phyloP scores from a whole-genome alignment of 768 basidiomycete genomes.

The Bullera alba region DNA sequence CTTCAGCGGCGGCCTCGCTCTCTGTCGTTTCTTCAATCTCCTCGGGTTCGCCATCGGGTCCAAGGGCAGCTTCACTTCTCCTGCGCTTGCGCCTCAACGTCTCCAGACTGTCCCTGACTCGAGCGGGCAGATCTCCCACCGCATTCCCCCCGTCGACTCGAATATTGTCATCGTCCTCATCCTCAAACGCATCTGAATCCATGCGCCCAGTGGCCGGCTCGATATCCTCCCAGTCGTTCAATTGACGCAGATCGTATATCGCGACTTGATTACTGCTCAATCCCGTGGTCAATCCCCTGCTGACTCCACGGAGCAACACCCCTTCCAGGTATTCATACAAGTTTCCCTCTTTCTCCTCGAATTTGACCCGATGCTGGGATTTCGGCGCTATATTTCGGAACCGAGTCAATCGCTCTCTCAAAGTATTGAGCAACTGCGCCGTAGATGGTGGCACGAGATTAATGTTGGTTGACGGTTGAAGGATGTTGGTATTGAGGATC shows the following conservation, averaged over 20 bases:
- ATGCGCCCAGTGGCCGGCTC: conserved; percentile 2
- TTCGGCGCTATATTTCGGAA: conserved; percentile 30
- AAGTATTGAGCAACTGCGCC: conserved; percentile 19
- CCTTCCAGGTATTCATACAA: conserved; percentile 45
- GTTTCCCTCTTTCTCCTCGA: conserved; percentile 35
- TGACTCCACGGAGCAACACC: conserved; percentile 27
- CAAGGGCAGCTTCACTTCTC: neutral
- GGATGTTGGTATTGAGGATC: conserved; percentile 22
- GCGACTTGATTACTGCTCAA: conserved; percentile 22
- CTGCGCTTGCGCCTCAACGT: neutral
- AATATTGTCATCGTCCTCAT: too few relatives aligned
- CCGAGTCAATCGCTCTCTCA: conserved; percentile 33
- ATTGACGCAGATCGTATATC: conserved; percentile 33
- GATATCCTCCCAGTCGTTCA: conserved; percentile 36
- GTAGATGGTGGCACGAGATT: conserved; percentile 21
- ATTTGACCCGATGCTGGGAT: conserved; percentile 7
- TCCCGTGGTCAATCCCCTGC: neutral
- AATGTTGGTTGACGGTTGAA: conserved; percentile 6
- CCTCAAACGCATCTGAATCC: too few relatives aligned
- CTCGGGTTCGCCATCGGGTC: neutral
- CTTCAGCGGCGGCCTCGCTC: conserved; percentile 2
- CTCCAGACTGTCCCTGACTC: too few relatives aligned
- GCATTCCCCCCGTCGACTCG: neutral
- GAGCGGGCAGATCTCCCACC: neutral
- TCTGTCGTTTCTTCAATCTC: conserved; percentile 6